Base-by-base conservation (phyloP, 306 rosid species). In the Pterocarpus santalinus region DNA sequence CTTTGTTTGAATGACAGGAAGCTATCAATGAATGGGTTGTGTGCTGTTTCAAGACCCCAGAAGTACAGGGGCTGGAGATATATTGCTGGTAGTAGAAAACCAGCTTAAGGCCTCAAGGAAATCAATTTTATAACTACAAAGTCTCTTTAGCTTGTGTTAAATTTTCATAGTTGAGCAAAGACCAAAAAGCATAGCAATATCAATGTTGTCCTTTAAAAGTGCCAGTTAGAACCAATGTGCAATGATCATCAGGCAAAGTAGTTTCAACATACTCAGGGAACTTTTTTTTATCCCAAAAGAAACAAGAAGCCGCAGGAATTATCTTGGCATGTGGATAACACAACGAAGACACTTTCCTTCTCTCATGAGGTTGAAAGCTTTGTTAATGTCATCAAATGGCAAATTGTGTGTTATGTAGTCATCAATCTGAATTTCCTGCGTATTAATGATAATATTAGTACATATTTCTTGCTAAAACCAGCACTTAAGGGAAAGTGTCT, bases 281-380 rank as follows among this genome's bases (percentile, higher is more conserved):
- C 1, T 22, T 22, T 22, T 22, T 22, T 22, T 1, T 22, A 22
- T 22, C 28, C 43, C 7, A 39, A 39, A 39, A 3, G 4, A 39
- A 75, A 60, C 28, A 22, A 36, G 9, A 15, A 74, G 55, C 65
- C 56, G 16, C 17, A 52, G 53, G 58, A 81, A 46, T 76, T 65
- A 87, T 70, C 80, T 56, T 46, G 84, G 78, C 94, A 95, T 89
- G 90, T 90, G 97, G 73, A 95, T 87, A 41, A 95, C 99, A 85
- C 99, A 95, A 35, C 98, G 98, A 81, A 95, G 85, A 70, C 99
- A 95, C 80, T 84, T 87, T 8, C 97, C 99, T 78, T 87, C 98
- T 51, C 17, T 86, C 99, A 95, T 95, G 81, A 95, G 93, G 76
- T 86, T 80, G 74, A 95, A 93, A 86, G 97, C 97, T 80, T 81